Evolutionary conservation across 441 rosid species (phyloP).

Genomic region (Brassica balearica): DNA sequence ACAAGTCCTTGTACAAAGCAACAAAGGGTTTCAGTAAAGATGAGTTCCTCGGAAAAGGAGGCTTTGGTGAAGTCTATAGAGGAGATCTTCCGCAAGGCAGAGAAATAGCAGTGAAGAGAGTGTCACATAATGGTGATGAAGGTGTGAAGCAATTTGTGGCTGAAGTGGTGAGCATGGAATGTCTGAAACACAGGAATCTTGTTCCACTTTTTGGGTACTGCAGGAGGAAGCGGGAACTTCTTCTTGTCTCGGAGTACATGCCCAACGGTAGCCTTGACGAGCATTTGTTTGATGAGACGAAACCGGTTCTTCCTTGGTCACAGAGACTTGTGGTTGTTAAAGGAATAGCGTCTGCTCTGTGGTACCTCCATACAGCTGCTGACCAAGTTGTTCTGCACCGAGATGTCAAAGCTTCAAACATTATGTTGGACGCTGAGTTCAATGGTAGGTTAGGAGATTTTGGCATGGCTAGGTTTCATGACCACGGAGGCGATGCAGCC

Average conservation of each 20-base stretch:
- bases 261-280: conserved; percentile 62
- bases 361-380: conserved; percentile 70
- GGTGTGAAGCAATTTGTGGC: conserved; percentile 66
- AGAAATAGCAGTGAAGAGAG: conserved; percentile 48
- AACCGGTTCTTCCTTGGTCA: conserved; percentile 46
- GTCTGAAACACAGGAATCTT: conserved; percentile 58
- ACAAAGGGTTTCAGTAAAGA: conserved; percentile 40
- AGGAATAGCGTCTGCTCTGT: conserved; percentile 59
- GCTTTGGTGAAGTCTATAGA: conserved; percentile 59
- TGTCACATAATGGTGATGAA: conserved; percentile 47
- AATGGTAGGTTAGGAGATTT: conserved; percentile 64
- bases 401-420: conserved; percentile 64
- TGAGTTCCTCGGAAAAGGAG: conserved; percentile 54
- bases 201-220: conserved; percentile 63
- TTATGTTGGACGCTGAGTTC: conserved; percentile 53
- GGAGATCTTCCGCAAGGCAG: conserved; percentile 50
- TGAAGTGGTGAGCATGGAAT: conserved; percentile 57
- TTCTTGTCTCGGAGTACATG: conserved; percentile 61
- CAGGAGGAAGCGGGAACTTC: conserved; percentile 55
- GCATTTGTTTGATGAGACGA: conserved; percentile 36
- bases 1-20: conserved; percentile 51
- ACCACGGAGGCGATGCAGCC: conserved; percentile 49
- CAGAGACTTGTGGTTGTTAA: conserved; percentile 52
- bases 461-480: conserved; percentile 62
- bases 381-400: conserved; percentile 67